Percentiles rank a stretch among this genome's conserved stretches.
phyloP scores from a whole-genome alignment of 2,329 filamentous ascomycete genomes.

The Metarhizium sp. region DNA sequence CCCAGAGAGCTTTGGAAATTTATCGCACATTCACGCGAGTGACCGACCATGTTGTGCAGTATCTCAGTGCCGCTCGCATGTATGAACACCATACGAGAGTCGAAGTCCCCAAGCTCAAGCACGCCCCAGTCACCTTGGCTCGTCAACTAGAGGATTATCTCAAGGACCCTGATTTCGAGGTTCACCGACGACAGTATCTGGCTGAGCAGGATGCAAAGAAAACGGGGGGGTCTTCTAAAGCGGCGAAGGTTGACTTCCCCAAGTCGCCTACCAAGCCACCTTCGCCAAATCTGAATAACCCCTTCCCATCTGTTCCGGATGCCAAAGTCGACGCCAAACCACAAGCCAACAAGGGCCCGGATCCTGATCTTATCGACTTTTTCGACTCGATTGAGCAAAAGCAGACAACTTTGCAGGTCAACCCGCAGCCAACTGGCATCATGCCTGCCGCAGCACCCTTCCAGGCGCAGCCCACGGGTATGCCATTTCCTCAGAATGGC shows the following conservation, averaged over 20 bases:
- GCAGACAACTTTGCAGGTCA: conserved; percentile 58
- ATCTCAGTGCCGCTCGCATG: conserved; percentile 75
- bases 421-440: conserved; percentile 22
- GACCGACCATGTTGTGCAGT: conserved; percentile 87
- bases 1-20: conserved; percentile 81
- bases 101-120: conserved; percentile 93
- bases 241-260: conserved; percentile 23
- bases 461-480: conserved; percentile 28
- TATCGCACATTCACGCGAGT: conserved; percentile 89
- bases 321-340: conserved; percentile 31
- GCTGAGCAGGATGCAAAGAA: conserved; percentile 72
- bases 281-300: conserved; percentile 26
- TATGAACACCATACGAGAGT: conserved; percentile 88
- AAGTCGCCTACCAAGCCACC: conserved; percentile 25
- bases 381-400: conserved; percentile 90
- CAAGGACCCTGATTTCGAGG: conserved; percentile 88
- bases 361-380: conserved; percentile 82
- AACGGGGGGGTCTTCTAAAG: conserved; percentile 29
- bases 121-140: conserved; percentile 86
- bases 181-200: conserved; percentile 84
- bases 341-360: conserved; percentile 50
- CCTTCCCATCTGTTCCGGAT: conserved; percentile 29
- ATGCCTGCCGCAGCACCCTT: conserved; percentile 25
- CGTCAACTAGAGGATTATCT: conserved; percentile 90
- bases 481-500: conserved; percentile 17